Base-by-base conservation (phyloP, 2,329 filamentous ascomycete genomes). In the Hymenotorrendiella dingleyae region DNA sequence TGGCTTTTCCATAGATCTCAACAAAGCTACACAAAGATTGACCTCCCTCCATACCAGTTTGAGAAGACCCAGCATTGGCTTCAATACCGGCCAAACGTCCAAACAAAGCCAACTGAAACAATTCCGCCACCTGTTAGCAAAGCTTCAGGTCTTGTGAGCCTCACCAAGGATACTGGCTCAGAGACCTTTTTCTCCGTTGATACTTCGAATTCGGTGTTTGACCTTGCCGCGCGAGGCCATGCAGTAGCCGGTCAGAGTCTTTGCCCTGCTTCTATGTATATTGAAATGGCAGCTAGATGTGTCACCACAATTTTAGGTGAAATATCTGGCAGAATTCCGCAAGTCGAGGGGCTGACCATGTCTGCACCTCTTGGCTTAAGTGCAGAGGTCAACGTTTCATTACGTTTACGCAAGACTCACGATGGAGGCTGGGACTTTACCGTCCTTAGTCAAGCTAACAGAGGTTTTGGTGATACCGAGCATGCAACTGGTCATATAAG, bases 1-100 rank as follows among this genome's bases (percentile, higher is more conserved):
- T 66, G 64, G 64, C 44, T 49, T 0, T 58, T 56, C 39, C 53
- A 63, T 40, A 26, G 28, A 2, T 12, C 21, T 3, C 54, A 63
- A 39, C 52, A 37, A 24, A 38, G 51, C 0, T 61, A 56, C 27
- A 32, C 32, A 2, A 35, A 28, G 3, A 2, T 60, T 2, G 26
- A 45, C 17, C 45, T 66, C 1, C 64, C 63, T 3, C 57, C 62
- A 6, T 66, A 66, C 42, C 63, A 65, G 32, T 66, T 66, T 32
- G 57, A 62, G 32, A 62, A 62, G 41, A 50, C 49, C 0, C 32
- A 40, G 2, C 62, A 65, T 33, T 66, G 63, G 63, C 27, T 61
- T 7, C 23, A 22, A 3, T 37, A 40, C 28, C 28, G 19, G 17
- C 36, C 36, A n/a, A 19, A 20, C n/a, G 16, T 50, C 53, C 9